Percentiles rank a stretch among this genome's conserved stretches.
phyloP scores from a whole-genome alignment of 176 grass and related monocot genomes.

The Rhipidocladum racemiflorum region DNA sequence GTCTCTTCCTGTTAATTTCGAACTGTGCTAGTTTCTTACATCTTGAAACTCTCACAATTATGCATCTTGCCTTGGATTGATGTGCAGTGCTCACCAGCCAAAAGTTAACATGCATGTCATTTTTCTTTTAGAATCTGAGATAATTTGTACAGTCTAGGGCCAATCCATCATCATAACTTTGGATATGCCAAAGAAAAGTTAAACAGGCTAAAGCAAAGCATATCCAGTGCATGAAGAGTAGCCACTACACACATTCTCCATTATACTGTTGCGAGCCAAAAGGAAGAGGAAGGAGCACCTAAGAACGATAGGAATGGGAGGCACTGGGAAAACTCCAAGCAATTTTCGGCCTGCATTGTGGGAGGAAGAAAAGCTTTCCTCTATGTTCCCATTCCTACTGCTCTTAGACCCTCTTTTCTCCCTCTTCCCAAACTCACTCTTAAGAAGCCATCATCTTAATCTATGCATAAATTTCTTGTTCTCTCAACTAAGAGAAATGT shows the following conservation, averaged over 20 bases:
- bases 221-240: not conserved
- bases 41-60: not conserved
- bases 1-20: not conserved
- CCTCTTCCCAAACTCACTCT: not conserved
- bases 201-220: not conserved
- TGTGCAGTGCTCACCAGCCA: not conserved
- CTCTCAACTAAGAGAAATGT: not conserved
- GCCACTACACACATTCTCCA: not conserved
- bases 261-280: not conserved
- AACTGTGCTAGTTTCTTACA: not conserved
- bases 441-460: not conserved
- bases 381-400: not conserved
- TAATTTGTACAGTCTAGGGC: not conserved
- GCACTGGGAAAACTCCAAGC: not conserved
- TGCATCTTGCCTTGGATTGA: not conserved
- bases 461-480: not conserved
- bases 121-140: not conserved
- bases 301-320: slow-evolving; percentile 11
- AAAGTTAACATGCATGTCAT: not conserved
- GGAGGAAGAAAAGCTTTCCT: not conserved
- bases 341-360: not conserved
- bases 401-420: not conserved
- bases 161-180: not conserved
- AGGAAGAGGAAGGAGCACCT: not conserved
- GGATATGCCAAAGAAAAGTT: not conserved